Base-by-base conservation (phyloP, 768 basidiomycete species). In the Hygrophoropsis aurantiaca region DNA sequence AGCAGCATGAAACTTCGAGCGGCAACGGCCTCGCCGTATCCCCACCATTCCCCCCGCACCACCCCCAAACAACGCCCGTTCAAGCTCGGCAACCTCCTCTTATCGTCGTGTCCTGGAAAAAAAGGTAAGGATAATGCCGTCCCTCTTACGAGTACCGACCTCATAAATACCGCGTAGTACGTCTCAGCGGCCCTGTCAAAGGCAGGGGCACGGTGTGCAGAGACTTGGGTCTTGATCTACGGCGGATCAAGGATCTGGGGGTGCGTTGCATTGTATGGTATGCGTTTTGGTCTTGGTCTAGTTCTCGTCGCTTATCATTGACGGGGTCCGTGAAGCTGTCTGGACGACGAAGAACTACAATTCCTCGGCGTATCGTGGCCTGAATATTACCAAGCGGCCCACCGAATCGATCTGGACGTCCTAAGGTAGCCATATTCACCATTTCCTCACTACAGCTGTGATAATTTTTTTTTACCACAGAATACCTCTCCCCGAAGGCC, bases 71-170 rank as follows among this genome's bases (percentile, higher is more conserved):
- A 51, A 26, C 56, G 60, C 20, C 50, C 54, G 10, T 66, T 69
- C 23, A 58, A 58, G 11, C 67, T 95, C 8, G 94, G 94, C n/a
- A 97, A 98, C 64, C 69, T 98, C 18, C 77, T 86, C 42, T 66
- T 97, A 25, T 92, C 89, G 5, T 93, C 90, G 5, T 97, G 95
- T 70, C 94, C 94, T 2, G 94, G 94, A 4, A 98, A 98, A 68
- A 93, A 97, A 77, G 85, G 87, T 85, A 24, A 9, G 65, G 49
- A 21, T 32, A 30, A 30, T 30, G 27, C 27, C 6, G 13, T 13
- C 27, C 27, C 7, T 6, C 27, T 30, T 7, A 6, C 6, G 27
- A 30, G 27, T 6, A 30, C 27, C 27, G 23, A 16, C n/a, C 53
- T 37, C 15, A 30, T 34, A 19, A 20, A 34, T 40, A 2, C 35